These are phyloP conservation scores for Pulveroboletus sp. DNA, from an alignment of 768 basidiomycete species.

Conservation along the genomic window DNA sequence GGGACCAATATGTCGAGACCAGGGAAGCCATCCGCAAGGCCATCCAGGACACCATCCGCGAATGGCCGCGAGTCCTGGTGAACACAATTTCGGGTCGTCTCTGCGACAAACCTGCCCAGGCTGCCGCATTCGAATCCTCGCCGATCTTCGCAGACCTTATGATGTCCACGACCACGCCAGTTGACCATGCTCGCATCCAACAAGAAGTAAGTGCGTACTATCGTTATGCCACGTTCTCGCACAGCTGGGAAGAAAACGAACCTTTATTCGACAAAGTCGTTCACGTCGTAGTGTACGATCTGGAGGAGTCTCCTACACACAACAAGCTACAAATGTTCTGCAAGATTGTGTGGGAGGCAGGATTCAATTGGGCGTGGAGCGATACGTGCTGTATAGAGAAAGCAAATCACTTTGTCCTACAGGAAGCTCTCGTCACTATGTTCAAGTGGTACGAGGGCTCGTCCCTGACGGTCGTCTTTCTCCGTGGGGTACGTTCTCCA, in stretches of 20 bases:
- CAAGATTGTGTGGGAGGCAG: not conserved
- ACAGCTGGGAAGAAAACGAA: no score
- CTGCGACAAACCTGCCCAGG: no score
- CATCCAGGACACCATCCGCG: not conserved
- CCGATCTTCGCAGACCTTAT: no score
- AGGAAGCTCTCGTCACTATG: slow-evolving; percentile 1
- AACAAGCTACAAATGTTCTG: slow-evolving; percentile 5
- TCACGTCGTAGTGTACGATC: no score
- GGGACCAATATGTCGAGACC: not conserved
- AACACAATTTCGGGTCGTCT: not conserved
- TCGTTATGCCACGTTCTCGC: no score
- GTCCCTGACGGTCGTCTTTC: not conserved
- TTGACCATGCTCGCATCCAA: no score
- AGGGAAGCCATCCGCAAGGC: not conserved
- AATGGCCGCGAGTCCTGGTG: slow-evolving; percentile 5
- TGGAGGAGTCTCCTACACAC: not conserved
- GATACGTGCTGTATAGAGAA: no score
- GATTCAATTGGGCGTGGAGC: not conserved
- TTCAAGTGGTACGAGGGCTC: slow-evolving; percentile 10
- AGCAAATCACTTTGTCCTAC: no score
- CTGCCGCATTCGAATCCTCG: no score
- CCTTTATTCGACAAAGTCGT: no score
- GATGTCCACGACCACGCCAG: no score
- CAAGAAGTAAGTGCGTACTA: no score
- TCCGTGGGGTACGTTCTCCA: not conserved